Evolutionary conservation across 371 early-diverging fungal species (phyloP), one percentile per base, ranked within the genome.

Genomic region (Apophysomyces ossiformis): DNA sequence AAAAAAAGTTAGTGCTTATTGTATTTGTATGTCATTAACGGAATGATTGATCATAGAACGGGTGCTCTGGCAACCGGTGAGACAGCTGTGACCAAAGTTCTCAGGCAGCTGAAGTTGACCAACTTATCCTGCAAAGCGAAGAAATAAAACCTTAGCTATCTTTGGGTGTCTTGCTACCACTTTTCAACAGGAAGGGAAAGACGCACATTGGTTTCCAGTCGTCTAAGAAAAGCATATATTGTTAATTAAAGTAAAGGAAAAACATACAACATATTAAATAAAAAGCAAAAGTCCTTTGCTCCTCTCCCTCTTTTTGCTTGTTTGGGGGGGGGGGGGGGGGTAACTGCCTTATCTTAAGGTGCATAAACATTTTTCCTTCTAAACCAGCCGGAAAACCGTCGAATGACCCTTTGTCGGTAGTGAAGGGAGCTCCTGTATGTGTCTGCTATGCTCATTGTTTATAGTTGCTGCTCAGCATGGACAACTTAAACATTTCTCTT

Each of bases 321-420:
- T 43, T 41, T n/a, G n/a, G n/a, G n/a, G n/a, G n/a, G n/a, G n/a
- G n/a, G n/a, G n/a, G n/a, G 41, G 6, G 32, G 18, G 7, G 58
- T 9, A 37, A 32, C 7, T 32, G 37, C 11, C 35, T 37, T 32
- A 58, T 35, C 35, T 32, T n/a, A 32, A 58, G 37, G 35, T 35
- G 58, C n/a, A n/a, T 58, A 16, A 58, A 41, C 11, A 41, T 13
- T 8, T 37, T 62, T 46, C 35, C 37, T 36, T 39, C 58, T 32
- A 11, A 15, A 12, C 58, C 37, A 58, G 15, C 12, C 7, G 21
- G 54, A 21, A 50, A 68, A 64, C 64, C 64, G 63, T 32, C 37
- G 15, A 35, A 26, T 64, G 64, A 68, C 68, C 64, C 54, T 16
- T 50, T 50, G 16, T 50, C 21, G n/a, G 21, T 50, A 21, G 21